phyloP scores from a whole-genome alignment of 139 green algal genomes.

The Trebouxia sp. region DNA sequence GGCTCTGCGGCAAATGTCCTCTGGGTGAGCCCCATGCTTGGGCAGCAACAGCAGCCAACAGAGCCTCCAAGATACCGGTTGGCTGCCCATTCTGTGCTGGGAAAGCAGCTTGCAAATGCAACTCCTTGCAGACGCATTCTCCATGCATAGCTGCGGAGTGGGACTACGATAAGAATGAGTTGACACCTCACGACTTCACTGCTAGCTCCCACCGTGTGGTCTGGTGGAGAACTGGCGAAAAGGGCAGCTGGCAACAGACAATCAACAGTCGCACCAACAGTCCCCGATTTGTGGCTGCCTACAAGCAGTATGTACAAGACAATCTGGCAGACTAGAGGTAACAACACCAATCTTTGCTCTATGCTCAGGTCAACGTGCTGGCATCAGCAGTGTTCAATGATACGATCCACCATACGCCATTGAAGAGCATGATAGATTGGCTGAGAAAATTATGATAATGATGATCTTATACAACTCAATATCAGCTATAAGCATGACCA shows the following conservation, averaged over 20 bases:
- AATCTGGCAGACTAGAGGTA: too few relatives aligned
- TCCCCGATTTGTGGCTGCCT: too few relatives aligned
- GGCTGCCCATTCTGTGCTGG: conserved; percentile 7
- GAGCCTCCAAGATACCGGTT: background rate
- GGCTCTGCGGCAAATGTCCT: background rate
- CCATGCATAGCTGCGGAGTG: background rate
- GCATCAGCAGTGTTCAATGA: too few relatives aligned
- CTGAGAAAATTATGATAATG: too few relatives aligned
- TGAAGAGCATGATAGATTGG: too few relatives aligned
- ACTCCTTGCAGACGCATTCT: background rate
- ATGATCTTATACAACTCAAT: too few relatives aligned
- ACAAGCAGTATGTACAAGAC: too few relatives aligned
- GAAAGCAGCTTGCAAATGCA: background rate
- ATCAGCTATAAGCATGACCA: too few relatives aligned
- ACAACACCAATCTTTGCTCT: too few relatives aligned
- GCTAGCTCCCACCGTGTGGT: background rate
- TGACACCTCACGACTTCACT: background rate
- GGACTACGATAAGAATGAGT: background rate
- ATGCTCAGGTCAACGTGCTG: too few relatives aligned
- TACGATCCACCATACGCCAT: too few relatives aligned
- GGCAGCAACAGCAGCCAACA: background rate
- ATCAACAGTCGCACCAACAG: background rate
- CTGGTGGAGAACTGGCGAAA: background rate
- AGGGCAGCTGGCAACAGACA: background rate
- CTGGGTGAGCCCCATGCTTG: background rate